phyloP scores from a whole-genome alignment of 768 basidiomycete genomes.

The Calocybe cyanea region DNA sequence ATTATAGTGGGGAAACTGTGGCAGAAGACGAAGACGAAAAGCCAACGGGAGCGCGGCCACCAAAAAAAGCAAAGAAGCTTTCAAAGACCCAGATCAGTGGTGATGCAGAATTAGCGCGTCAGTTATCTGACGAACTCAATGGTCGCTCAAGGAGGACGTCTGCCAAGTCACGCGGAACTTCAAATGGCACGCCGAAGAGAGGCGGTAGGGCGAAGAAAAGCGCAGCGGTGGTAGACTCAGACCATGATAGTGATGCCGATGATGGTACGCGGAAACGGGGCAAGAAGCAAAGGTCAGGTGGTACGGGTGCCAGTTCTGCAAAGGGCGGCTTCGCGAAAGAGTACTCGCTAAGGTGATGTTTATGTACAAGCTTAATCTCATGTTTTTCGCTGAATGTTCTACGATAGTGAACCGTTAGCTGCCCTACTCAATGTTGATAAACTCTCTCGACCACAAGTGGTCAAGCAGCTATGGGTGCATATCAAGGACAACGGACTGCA shows the following conservation, averaged over 20 bases:
- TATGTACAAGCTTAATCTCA: neutral
- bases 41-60: conserved; percentile 28
- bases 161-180: conserved; percentile 28
- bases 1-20: conserved; percentile 27
- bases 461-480: conserved; percentile 87
- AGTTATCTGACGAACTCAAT: conserved; percentile 69
- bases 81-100: conserved; percentile 48
- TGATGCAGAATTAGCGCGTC: conserved; percentile 69
- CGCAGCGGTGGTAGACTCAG: conserved; percentile 48
- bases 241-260: conserved; percentile 46
- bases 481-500: conserved; percentile 81
- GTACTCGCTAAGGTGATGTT: conserved; percentile 62
- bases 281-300: conserved; percentile 38
- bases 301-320: conserved; percentile 44
- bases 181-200: conserved; percentile 41
- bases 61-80: conserved; percentile 50
- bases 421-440: conserved; percentile 62
- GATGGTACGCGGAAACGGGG: conserved; percentile 34
- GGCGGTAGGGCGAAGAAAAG: conserved; percentile 48
- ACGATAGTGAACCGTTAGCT: conserved; percentile 64
- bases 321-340: conserved; percentile 80
- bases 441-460: conserved; percentile 84
- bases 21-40: conserved; percentile 22
- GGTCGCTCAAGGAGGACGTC: conserved; percentile 51
- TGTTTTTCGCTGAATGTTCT: neutral